Conservation (phyloP, 2,329 filamentous ascomycete species). For the Talaromyces amestolkiae region DNA sequence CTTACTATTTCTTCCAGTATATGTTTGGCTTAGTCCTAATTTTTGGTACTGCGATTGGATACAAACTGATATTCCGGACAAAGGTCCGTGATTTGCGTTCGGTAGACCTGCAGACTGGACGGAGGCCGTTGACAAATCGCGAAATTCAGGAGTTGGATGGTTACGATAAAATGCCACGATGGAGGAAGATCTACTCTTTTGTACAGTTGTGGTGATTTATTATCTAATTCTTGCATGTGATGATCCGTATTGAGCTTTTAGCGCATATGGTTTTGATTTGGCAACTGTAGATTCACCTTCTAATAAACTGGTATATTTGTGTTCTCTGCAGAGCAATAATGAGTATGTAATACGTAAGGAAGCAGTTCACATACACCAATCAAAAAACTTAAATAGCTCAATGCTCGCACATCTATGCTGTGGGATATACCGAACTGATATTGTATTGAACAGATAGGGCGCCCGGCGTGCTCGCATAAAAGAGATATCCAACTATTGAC, state of each 20-base stretch:
- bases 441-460: too few relatives aligned
- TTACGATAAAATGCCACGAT: slow-evolving; percentile 25
- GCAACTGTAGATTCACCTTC: too few relatives aligned
- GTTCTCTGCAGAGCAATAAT: too few relatives aligned
- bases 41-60: slow-evolving; percentile 23
- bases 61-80: slow-evolving; percentile 28
- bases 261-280: too few relatives aligned
- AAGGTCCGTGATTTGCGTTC: slow-evolving; percentile 22
- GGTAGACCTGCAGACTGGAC: slow-evolving; percentile 26
- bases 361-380: too few relatives aligned
- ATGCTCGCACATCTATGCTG: too few relatives aligned
- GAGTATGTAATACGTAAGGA: too few relatives aligned
- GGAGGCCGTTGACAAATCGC: slow-evolving; percentile 23
- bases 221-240: background rate
- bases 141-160: slow-evolving; percentile 27
- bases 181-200: slow-evolving; percentile 23
- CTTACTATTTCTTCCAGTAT: slow-evolving; percentile 29
- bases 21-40: slow-evolving; percentile 29
- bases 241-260: background rate
- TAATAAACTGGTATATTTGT: too few relatives aligned
- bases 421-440: too few relatives aligned
- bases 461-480: too few relatives aligned
- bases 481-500: too few relatives aligned
- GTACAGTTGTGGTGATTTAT: slow-evolving; percentile 10
- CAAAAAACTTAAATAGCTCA: too few relatives aligned